Evolutionary conservation across 495 filamentous ascomycete genomes (phyloP).

Genomic region (Xylaria longipes): DNA sequence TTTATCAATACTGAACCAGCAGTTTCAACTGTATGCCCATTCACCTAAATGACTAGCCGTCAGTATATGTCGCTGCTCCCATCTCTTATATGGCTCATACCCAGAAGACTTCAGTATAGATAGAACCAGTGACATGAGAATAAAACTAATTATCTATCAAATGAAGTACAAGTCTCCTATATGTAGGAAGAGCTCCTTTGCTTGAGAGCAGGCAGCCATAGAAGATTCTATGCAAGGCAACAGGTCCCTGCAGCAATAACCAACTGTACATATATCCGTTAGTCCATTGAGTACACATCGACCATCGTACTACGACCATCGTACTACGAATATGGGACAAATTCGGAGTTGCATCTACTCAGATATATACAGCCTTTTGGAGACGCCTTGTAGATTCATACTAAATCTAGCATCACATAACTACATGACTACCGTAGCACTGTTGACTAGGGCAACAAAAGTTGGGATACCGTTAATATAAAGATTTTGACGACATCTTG

Average conservation of each 20-base stretch:
- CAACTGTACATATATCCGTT: no score
- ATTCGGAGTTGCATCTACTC: no score
- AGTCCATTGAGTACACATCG: no score
- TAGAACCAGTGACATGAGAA: no score
- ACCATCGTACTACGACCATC: not conserved
- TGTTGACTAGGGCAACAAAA: not conserved
- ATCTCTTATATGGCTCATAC: not conserved
- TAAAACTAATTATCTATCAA: no score
- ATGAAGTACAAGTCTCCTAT: no score
- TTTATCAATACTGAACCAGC: not conserved
- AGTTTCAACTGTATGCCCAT: not conserved
- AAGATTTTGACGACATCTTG: not conserved
- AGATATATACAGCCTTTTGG: not conserved
- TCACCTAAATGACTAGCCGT: not conserved
- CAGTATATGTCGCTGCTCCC: not conserved
- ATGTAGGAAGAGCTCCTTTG: no score
- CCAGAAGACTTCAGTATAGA: no score
- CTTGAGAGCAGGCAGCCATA: no score
- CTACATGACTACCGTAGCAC: not conserved
- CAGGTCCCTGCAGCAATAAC: no score
- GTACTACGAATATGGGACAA: not conserved
- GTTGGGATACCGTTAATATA: not conserved
- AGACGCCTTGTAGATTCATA: not conserved
- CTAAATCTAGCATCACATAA: not conserved
- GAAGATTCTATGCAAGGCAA: no score